Evolutionary conservation across 179 eudicot genomes (phyloP).

Genomic region (Gypsophila paniculata): DNA sequence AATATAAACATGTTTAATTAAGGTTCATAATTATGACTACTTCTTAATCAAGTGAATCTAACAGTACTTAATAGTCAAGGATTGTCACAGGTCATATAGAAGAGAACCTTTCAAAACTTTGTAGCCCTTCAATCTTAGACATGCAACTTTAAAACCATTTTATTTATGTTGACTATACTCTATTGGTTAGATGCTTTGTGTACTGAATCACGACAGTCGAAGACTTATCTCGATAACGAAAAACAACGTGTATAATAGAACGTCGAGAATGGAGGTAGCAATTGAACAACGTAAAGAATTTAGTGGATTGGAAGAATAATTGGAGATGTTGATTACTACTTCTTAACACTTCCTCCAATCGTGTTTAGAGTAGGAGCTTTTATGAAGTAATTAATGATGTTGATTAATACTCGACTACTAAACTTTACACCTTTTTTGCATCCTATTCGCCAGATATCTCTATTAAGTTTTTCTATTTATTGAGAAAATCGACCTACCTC

Average conservation of each 20-base stretch:
- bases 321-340: too few species aligned
- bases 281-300: too few species aligned
- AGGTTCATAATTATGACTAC: neutral
- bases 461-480: too few species aligned
- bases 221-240: neutral
- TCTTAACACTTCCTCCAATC: too few species aligned
- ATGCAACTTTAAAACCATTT: neutral
- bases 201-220: too few species aligned
- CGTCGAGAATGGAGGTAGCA: too few species aligned
- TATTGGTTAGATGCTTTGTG: neutral
- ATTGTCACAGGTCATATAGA: neutral
- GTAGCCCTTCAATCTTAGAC: neutral
- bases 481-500: too few species aligned
- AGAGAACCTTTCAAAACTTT: neutral
- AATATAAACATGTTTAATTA: neutral
- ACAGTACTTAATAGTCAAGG: neutral
- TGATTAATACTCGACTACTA: too few species aligned
- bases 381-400: too few species aligned
- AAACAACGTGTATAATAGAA: too few species aligned
- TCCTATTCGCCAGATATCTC: too few species aligned
- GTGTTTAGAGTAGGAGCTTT: neutral
- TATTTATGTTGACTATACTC: neutral
- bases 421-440: neutral
- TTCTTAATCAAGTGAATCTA: conserved; percentile 9
- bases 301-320: too few species aligned